Evolutionary conservation across 2,329 filamentous ascomycete species (phyloP).

Genomic region (Cercospora zeina): DNA sequence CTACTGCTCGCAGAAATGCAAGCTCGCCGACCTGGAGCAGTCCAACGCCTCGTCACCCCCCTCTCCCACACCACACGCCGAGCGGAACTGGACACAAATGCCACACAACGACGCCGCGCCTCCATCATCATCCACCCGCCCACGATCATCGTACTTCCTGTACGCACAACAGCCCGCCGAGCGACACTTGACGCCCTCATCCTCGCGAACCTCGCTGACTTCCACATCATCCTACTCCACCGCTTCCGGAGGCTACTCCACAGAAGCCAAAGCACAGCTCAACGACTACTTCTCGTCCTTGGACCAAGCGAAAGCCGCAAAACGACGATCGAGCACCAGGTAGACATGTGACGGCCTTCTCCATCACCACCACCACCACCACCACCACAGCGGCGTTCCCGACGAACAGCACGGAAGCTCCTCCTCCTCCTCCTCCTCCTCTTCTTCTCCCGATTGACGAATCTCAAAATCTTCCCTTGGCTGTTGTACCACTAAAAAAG

Average conservation of each 20-base stretch:
- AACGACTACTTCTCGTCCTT: constrained; percentile 86
- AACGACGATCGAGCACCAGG: constrained; percentile 43
- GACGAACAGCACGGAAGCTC: constrained; percentile 22
- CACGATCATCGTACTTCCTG: constrained; percentile 31
- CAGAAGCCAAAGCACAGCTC: constrained; percentile 76
- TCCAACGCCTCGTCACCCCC: constrained; percentile 50
- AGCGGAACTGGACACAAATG: constrained; percentile 18
- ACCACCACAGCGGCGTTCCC: constrained; percentile 17
- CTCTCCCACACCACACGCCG: constrained; percentile 29
- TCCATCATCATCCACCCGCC: constrained; percentile 21
- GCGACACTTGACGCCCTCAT: constrained; percentile 59
- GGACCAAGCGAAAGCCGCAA: constrained; percentile 71
- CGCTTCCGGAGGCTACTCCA: constrained; percentile 59
- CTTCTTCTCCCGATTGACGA: background rate
- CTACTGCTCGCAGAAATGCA: constrained; percentile 92
- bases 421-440: too few species aligned
- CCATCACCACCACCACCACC: background rate
- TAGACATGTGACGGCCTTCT: constrained; percentile 21
- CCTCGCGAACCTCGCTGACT: constrained; percentile 79
- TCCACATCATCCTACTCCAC: constrained; percentile 51
- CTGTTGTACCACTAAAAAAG: constrained; percentile 34
- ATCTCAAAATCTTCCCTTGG: background rate
- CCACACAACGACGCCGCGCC: constrained; percentile 22
- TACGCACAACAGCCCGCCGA: constrained; percentile 27
- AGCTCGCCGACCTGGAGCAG: constrained; percentile 82